Percentiles rank a stretch among this genome's conserved stretches.
These are phyloP conservation scores for Alternaria hordeiaustralica DNA, from an alignment of 2,329 filamentous ascomycete species.

Conservation along the genomic window DNA sequence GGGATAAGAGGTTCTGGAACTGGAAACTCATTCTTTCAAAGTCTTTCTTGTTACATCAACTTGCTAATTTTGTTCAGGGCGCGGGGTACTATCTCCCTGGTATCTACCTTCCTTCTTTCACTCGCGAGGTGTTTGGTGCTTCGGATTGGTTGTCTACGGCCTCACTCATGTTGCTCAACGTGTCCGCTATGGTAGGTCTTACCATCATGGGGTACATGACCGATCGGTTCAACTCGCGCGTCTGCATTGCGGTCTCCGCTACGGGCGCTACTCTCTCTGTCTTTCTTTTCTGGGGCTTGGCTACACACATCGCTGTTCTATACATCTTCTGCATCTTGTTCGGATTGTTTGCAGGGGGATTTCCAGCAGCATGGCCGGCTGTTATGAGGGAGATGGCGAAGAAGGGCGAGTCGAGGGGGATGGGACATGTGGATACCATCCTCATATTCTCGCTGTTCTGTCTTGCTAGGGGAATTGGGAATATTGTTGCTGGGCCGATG, in stretches of 20 bases:
- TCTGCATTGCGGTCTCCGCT: slow-evolving; percentile 51
- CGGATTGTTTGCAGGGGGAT: slow-evolving; percentile 40
- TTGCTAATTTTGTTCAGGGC: slow-evolving; percentile 45
- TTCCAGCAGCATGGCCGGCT: slow-evolving; percentile 28
- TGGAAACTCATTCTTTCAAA: not conserved
- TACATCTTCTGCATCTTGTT: slow-evolving; percentile 41
- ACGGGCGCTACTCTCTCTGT: slow-evolving; percentile 49
- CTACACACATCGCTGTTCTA: slow-evolving; percentile 45
- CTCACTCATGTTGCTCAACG: not conserved
- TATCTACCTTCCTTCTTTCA: slow-evolving; percentile 48
- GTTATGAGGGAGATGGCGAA: slow-evolving; percentile 19
- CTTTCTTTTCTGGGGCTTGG: slow-evolving; percentile 57
- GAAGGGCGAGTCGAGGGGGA: not conserved
- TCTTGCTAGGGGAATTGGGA: not conserved
- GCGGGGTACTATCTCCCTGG: slow-evolving; percentile 50
- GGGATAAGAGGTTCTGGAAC: not conserved
- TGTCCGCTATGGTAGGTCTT: not conserved
- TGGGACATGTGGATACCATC: not conserved
- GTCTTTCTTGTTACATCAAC: slow-evolving; percentile 24
- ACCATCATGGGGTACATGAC: not conserved
- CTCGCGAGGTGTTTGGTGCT: slow-evolving; percentile 31
- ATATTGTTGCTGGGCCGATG: not conserved
- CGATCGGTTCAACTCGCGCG: slow-evolving; percentile 43
- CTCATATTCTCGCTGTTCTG: not conserved
- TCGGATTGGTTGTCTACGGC: slow-evolving; percentile 34